Evolutionary conservation across 495 filamentous ascomycete species (phyloP).

Genomic region (Thozetella sp.): DNA sequence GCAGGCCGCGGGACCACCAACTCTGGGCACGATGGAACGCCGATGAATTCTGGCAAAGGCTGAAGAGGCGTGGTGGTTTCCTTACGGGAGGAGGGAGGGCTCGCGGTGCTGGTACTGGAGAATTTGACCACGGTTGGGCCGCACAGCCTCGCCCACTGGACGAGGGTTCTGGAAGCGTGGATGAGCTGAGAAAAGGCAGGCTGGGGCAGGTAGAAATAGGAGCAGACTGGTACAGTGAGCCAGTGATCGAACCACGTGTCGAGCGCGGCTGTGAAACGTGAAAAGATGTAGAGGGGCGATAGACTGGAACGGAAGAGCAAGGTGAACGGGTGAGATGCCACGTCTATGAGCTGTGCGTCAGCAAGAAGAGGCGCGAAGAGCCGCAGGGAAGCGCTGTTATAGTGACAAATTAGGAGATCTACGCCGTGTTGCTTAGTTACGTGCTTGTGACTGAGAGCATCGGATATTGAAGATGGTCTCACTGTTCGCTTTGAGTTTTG

Average conservation of each 20-base stretch:
- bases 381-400: conserved; percentile 21
- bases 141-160: conserved; percentile 28
- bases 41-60: conserved; percentile 4
- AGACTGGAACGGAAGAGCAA: conserved; percentile 25
- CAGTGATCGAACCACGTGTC: conserved; percentile 40
- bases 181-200: conserved; percentile 35
- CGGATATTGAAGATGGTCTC: conserved; percentile 8
- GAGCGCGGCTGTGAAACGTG: conserved; percentile 26
- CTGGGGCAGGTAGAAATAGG: conserved; percentile 37
- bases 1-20: neutral
- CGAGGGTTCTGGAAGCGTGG: conserved; percentile 36
- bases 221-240: conserved; percentile 33
- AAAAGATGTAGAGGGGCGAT: conserved; percentile 31
- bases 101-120: neutral
- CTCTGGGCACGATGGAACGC: conserved; percentile 8
- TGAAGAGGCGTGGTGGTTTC: neutral
- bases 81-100: conserved; percentile 1
- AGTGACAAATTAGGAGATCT: conserved; percentile 21
- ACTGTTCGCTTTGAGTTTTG: conserved; percentile 21
- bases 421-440: neutral
- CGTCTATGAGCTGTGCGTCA: conserved; percentile 21
- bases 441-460: conserved; percentile 4
- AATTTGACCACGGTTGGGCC: neutral
- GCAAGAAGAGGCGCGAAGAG: conserved; percentile 27
- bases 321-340: conserved; percentile 27